phyloP scores from a whole-genome alignment of 2,329 filamentous ascomycete species.

The Rugonectria rugulosa region DNA sequence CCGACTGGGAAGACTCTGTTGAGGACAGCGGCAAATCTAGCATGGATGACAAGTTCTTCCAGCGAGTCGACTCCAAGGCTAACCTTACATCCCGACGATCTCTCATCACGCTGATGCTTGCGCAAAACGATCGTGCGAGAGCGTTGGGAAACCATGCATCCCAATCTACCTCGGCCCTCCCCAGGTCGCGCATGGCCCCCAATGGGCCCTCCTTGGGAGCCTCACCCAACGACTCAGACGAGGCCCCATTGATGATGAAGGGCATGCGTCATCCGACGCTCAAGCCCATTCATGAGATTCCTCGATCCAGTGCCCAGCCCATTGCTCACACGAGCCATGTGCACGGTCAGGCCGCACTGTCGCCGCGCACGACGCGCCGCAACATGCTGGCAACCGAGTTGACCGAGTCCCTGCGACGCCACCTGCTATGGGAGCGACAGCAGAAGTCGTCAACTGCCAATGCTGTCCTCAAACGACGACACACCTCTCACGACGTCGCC shows the following conservation, averaged over 20 bases:
- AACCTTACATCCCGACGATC: conserved; percentile 88
- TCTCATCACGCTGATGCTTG: conserved; percentile 88
- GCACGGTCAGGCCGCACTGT: conserved; percentile 77
- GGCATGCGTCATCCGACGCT: conserved; percentile 58
- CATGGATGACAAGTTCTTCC: conserved; percentile 84
- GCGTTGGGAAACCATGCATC: conserved; percentile 74
- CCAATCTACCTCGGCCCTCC: conserved; percentile 72
- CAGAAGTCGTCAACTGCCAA: conserved; percentile 92
- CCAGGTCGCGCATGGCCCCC: conserved; percentile 64
- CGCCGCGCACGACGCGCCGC: conserved; percentile 87
- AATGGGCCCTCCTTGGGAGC: conserved; percentile 53
- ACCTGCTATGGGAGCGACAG: conserved; percentile 93
- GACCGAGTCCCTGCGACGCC: conserved; percentile 88
- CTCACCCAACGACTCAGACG: conserved; percentile 67
- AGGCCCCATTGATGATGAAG: conserved; percentile 71
- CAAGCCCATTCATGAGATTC: conserved; percentile 67
- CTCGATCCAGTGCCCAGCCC: conserved; percentile 75
- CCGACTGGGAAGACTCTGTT: conserved; percentile 71
- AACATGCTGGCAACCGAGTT: conserved; percentile 97
- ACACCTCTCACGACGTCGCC: conserved; percentile 89
- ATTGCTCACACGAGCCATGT: conserved; percentile 76
- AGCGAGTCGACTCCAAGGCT: conserved; percentile 86
- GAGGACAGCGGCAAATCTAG: conserved; percentile 86
- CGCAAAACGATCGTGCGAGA: conserved; percentile 74
- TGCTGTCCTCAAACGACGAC: conserved; percentile 85